Percentiles rank a stretch among this genome's conserved stretches.
phyloP scores from a whole-genome alignment of 768 basidiomycete genomes.

The Megacollybia marginata region DNA sequence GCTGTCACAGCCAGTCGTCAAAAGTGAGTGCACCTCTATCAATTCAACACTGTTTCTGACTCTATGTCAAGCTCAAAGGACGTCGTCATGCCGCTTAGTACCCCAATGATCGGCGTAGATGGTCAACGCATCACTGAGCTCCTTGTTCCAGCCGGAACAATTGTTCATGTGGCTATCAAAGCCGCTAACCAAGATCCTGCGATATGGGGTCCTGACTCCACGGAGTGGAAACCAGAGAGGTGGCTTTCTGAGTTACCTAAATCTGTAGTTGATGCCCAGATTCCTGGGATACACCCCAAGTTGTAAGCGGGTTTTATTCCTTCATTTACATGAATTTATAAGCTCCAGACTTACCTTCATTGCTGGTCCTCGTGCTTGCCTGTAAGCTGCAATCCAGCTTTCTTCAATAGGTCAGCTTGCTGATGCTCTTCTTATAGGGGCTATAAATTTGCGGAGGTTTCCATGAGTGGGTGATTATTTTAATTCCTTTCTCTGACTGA shows the following conservation, averaged over 20 bases:
- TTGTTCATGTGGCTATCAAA: slow-evolving; percentile 21
- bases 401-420: no score
- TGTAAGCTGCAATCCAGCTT: no score
- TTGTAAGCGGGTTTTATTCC: no score
- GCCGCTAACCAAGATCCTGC: slow-evolving; percentile 23
- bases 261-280: slow-evolving; percentile 18
- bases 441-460: no score
- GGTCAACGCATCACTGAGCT: slow-evolving; percentile 19
- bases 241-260: slow-evolving; percentile 22
- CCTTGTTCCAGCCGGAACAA: slow-evolving; percentile 21
- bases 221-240: slow-evolving; percentile 30
- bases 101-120: slow-evolving; percentile 16
- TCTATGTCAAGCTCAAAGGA: slow-evolving; percentile 19
- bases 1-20: slow-evolving; percentile 5
- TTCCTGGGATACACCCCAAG: slow-evolving; percentile 25
- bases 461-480: no score
- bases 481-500: no score
- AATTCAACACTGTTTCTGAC: neutral
- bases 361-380: no score
- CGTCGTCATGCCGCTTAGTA: slow-evolving; percentile 22
- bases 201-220: slow-evolving; percentile 30
- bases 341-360: no score
- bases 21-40: neutral
- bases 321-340: no score
- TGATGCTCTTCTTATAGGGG: no score